A percentile compares a stretch with the other conserved stretches of the same genome.
These are phyloP conservation scores for Calonectria hawksworthii DNA, from an alignment of 2,329 filamentous ascomycete species.

Conservation along the genomic window DNA sequence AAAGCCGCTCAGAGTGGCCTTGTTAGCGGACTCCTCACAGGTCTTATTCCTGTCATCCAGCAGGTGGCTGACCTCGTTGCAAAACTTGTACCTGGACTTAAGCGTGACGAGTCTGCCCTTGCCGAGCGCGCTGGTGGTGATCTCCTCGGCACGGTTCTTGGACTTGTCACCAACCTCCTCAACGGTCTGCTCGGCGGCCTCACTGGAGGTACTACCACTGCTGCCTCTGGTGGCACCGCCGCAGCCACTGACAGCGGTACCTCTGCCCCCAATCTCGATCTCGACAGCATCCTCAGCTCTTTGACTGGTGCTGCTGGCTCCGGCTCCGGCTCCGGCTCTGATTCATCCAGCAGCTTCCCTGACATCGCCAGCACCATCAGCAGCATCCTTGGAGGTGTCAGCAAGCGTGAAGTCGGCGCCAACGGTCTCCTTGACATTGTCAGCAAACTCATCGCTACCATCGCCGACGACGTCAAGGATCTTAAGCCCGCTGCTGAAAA, in stretches of 20 bases:
- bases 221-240: not conserved
- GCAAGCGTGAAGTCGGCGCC: not conserved
- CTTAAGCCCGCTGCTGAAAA: not conserved
- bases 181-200: not conserved
- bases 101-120: not conserved
- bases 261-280: not conserved
- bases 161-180: not conserved
- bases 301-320: not conserved
- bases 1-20: not conserved
- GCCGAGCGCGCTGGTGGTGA: not conserved
- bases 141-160: not conserved
- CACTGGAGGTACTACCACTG: not conserved
- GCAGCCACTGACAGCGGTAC: not conserved
- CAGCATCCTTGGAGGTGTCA: constrained; percentile 10
- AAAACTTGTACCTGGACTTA: not conserved
- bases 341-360: not conserved
- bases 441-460: not conserved
- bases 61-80: not conserved
- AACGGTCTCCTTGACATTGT: not conserved
- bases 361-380: not conserved
- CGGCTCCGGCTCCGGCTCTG: not conserved
- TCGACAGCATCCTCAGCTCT: not conserved
- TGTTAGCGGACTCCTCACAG: not conserved
- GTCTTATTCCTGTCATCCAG: not conserved
- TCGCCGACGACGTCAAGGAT: not conserved